Evolutionary conservation across 2,329 filamentous ascomycete genomes (phyloP).

Genomic region (Fusarium illudens): DNA sequence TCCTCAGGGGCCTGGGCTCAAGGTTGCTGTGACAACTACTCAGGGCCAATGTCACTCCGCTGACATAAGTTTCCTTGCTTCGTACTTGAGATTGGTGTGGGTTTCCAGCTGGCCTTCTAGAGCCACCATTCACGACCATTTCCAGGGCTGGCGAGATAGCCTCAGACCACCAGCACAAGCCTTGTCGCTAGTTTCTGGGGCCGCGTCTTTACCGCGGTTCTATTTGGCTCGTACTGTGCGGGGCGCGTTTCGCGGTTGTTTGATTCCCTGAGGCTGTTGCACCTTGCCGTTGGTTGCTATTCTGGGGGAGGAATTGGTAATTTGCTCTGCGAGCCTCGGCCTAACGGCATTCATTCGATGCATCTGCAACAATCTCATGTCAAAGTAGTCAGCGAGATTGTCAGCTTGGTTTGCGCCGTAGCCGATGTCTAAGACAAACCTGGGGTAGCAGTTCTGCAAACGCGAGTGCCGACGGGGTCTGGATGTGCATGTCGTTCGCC

Average conservation of each 20-base stretch:
- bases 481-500: background rate
- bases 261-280: background rate
- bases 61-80: constrained; percentile 13
- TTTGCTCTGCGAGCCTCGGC: constrained; percentile 19
- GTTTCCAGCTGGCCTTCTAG: constrained; percentile 6
- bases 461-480: background rate
- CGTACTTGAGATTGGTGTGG: constrained; percentile 24
- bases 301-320: constrained; percentile 2
- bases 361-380: constrained; percentile 6
- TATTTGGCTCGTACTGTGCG: background rate
- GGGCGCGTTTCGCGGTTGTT: background rate
- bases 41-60: constrained; percentile 21
- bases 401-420: constrained; percentile 6
- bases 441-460: constrained; percentile 18
- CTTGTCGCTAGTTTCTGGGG: background rate
- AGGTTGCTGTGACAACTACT: constrained; percentile 41
- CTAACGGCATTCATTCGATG: constrained; percentile 17
- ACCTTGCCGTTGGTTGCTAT: constrained; percentile 1
- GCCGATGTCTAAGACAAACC: constrained; percentile 26
- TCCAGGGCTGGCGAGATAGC: constrained; percentile 10
- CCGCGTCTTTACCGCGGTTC: background rate
- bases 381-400: background rate
- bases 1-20: constrained; percentile 25
- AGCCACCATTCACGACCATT: constrained; percentile 19
- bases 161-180: constrained; percentile 25